Evolutionary conservation across 2,329 filamentous ascomycete genomes (phyloP), one percentile per base, ranked within the genome.

Genomic region (Aspergillus oerlinghausenensis): DNA sequence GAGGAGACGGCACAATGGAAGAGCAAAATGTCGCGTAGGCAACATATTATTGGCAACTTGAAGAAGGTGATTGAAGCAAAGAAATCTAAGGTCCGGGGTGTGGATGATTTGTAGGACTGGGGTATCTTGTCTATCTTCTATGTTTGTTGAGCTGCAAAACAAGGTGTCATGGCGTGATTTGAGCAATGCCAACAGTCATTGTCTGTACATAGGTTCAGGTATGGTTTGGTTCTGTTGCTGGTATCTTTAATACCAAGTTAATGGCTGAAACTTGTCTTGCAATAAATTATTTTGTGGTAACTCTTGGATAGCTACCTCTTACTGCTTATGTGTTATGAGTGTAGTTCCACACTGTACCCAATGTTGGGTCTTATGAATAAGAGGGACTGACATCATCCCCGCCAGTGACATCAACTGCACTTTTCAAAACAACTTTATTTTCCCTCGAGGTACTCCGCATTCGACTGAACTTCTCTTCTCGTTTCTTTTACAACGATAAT

Each of bases 1-100:
- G 65, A 73, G 47, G 73, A 76, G 21, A 63, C 61, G 25, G 55
- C 67, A 10, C 66, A 63, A 26, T 77, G 71, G 69, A 72, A 72
- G 60, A 60, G 64, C 2, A 77, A 73, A 56, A 59, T 58, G n/a
- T 62, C 66, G 52, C 74, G 74, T 45, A 65, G 73, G 35, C 67
- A 70, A 40, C 67, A 72, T 40, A 60, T 76, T 51, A 65, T 75
- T 49, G 65, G 57, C 2, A 70, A 69, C 49, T 59, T 77, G 58
- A 75, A 72, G 61, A 63, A 65, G 49, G 73, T 70, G 1, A 69
- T 77, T 49, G 65, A 63, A 10, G 67, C 65, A 43, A 71, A 74
- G 55, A 67, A 72, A 45, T 58, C 52, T 4, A 74, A 73, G 58
- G 64, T 75, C 38, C 62, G 73, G 35, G 57, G 62, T 11, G 61